A percentile compares a stretch with the other conserved stretches of the same genome.
Conservation (phyloP, 1,284 basidiomycete species). For the Ustilago sp. region DNA sequence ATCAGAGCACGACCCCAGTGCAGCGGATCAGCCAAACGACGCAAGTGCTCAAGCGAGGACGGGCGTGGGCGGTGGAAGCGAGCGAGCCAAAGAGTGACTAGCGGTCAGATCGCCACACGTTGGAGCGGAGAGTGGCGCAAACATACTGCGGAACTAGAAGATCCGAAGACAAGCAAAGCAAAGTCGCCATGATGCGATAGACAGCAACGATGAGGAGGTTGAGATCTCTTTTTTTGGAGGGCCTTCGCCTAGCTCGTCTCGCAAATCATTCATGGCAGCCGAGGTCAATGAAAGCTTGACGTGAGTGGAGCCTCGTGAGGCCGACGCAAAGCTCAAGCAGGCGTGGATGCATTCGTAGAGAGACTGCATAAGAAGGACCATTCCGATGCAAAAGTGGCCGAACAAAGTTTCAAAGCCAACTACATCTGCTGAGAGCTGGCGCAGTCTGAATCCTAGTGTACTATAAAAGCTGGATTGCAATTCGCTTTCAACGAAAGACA, state of each 20-base stretch:
- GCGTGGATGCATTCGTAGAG: not conserved
- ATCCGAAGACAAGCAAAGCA: not conserved
- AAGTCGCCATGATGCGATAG: not conserved
- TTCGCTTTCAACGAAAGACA: not conserved
- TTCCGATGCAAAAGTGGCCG: not conserved
- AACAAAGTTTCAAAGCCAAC: not conserved
- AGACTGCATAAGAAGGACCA: not conserved
- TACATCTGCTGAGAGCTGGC: not conserved
- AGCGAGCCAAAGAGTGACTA: not conserved
- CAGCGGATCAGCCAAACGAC: conserved; percentile 1
- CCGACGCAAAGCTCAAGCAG: not conserved
- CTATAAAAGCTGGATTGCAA: not conserved
- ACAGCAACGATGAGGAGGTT: not conserved
- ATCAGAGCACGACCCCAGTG: not conserved
- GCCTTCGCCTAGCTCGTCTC: not conserved
- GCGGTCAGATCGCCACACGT: not conserved
- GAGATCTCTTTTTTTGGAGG: not conserved
- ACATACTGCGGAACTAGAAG: not conserved
- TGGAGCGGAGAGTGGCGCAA: not conserved
- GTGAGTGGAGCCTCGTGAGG: not conserved
- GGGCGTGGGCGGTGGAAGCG: conserved; percentile 1
- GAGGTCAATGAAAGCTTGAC: not conserved
- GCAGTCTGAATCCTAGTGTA: not conserved
- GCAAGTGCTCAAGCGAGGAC: not conserved
- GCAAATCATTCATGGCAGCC: not conserved